Base-by-base conservation (phyloP, 2,329 filamentous ascomycete species). In the Helminthosporium solani region DNA sequence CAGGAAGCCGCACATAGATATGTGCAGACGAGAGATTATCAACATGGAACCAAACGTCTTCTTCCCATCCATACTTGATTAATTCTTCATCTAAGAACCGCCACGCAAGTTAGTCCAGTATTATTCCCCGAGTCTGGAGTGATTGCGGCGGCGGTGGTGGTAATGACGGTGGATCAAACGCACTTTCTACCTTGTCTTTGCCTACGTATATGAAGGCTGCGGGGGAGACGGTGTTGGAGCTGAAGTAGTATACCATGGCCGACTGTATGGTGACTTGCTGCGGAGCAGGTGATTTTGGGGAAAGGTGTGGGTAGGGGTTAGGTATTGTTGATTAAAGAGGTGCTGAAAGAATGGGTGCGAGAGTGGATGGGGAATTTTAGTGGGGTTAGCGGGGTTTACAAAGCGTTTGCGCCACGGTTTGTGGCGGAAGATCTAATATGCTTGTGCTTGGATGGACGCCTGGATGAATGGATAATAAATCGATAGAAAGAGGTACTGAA, bases 111-210 rank as follows among this genome's bases (percentile, higher is more conserved):
- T 44, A 44, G 47, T 42, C 19, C 14, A n/a, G n/a, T n/a, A n/a
- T n/a, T n/a, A n/a, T n/a, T n/a, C n/a, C n/a, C n/a, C n/a, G n/a
- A n/a, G n/a, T n/a, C n/a, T n/a, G n/a, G n/a, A 27, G 25, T 27
- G 25, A 27, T 27, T 27, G 25, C 7, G 25, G 7, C 7, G 12
- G 25, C 7, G 7, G 25, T 27, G 25, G 25, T 27, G 25, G 12
- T 27, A 27, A 27, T n/a, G n/a, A n/a, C n/a, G n/a, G n/a, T n/a
- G n/a, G 40, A 49, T 15, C 19, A 12, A 11, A 57, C 85, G 66
- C 78, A 96, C 94, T 99, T 78, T 99, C 94, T 61, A 94, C 91
- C 75, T 99, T 99, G 78, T 99, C 94, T 73, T 97, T 99, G 72
- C 94, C 94, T 49, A 96, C 90, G 70, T 99, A 99, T 65, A 99